Evolutionary conservation across 2,329 filamentous ascomycete genomes (phyloP).

Genomic region (Cercospora canescens): DNA sequence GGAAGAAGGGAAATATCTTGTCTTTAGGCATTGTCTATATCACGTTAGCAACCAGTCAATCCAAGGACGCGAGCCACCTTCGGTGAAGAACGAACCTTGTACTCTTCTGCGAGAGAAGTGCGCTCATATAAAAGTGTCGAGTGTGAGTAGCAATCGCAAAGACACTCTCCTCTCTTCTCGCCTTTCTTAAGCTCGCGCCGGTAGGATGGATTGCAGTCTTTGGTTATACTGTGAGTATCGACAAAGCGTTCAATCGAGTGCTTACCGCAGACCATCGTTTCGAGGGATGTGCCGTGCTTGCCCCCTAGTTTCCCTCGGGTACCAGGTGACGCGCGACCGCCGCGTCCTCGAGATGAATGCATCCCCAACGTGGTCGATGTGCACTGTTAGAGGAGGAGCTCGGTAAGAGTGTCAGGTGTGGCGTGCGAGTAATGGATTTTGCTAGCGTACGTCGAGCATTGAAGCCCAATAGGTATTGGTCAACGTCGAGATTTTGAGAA

Average conservation of each 20-base stretch:
- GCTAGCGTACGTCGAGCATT: too few species aligned
- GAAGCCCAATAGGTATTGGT: not conserved
- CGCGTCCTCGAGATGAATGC: not conserved
- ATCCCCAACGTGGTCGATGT: not conserved
- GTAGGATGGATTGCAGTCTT: not conserved
- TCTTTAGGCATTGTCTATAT: not conserved
- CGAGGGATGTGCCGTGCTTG: not conserved
- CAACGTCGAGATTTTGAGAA: not conserved
- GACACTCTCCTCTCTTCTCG: not conserved
- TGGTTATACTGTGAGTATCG: not conserved
- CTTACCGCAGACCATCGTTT: not conserved
- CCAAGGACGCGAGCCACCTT: not conserved
- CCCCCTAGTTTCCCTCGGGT: not conserved
- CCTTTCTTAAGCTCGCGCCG: not conserved
- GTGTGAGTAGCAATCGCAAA: not conserved
- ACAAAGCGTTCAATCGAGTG: not conserved
- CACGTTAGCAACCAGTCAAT: not conserved
- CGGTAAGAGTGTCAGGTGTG: not conserved
- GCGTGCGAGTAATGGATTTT: too few species aligned
- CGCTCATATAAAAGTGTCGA: not conserved
- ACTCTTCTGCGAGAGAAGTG: not conserved
- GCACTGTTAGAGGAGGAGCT: not conserved
- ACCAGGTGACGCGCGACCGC: not conserved
- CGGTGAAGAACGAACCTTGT: not conserved
- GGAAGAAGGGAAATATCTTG: slow-evolving; percentile 7